Evolutionary conservation across 352 stramenopile species (phyloP), one percentile per base, ranked within the genome.

Genomic region (Pythium biforme): DNA sequence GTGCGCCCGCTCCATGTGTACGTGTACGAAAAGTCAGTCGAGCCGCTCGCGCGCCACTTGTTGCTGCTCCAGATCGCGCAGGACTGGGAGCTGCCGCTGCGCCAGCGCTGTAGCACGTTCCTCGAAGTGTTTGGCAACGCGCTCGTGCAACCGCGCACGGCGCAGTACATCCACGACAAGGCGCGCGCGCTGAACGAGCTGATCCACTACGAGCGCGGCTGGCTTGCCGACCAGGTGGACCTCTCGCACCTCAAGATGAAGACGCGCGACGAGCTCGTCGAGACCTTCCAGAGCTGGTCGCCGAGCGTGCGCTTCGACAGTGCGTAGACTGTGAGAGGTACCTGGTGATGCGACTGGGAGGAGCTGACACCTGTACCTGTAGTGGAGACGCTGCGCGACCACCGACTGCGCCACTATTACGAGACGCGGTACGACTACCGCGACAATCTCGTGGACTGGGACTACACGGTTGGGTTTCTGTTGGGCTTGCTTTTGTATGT

Each of bases 91-190:
- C 33, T 98, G 26, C 92, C 95, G 0, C 69, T 98, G 26, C 82
- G 89, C 34, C 88, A 98, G 68, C 83, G 92, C 7, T 91, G 83
- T 65, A 96, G 90, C 51, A 63, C 79, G 23, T 97, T 96, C 55
- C 76, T 98, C 39, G 94, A 98, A 65, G 81, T 98, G 9, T 98
- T 96, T 78, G 94, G 95, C 10, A 98, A 98, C 62, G 66, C 77
- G 17, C 71, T 90, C 5, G 72, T 98, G 20, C 92, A 97, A 73
- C 85, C 90, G 31, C 83, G 90, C 7, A 98, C 92, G 25, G 83
- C 70, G 33, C 68, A 69, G 23, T 97, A 97, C 63, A 88, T 97
- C 9, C 75, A 91, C 52, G 67, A 87, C 25, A 77, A 95, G 37
- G 77, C 75, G 22, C 86, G 85, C 54, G 10, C 73, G 53, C 62